A percentile compares a stretch with the other conserved stretches of the same genome.
phyloP scores from a whole-genome alignment of 2,329 filamentous ascomycete genomes.

The Stagonosporopsis tanaceti region DNA sequence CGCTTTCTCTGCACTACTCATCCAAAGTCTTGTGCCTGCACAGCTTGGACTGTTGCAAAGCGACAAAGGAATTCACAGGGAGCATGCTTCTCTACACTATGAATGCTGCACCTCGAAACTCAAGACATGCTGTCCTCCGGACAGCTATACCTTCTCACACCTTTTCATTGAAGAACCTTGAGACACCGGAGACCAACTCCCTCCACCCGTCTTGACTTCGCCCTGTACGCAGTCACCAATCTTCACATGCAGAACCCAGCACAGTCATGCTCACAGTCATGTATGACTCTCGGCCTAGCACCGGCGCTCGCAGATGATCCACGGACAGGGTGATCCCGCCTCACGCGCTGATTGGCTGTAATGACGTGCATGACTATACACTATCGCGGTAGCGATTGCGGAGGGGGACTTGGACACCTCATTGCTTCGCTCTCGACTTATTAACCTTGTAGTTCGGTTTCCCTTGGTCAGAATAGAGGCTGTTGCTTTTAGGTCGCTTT shows the following conservation, averaged over 20 bases:
- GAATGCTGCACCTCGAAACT: too few species aligned
- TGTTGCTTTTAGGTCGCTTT: too few species aligned
- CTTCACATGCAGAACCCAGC: not conserved
- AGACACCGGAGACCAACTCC: not conserved
- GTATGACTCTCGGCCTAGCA: not conserved
- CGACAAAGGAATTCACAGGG: too few species aligned
- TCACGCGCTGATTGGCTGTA: slow-evolving; percentile 38
- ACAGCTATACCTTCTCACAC: too few species aligned
- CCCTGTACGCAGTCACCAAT: not conserved
- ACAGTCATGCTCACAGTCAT: not conserved
- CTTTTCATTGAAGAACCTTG: too few species aligned
- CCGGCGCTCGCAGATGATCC: not conserved
- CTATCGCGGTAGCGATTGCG: slow-evolving; percentile 31
- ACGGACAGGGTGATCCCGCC: slow-evolving; percentile 24
- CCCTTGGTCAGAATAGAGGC: too few species aligned
- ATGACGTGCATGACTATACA: slow-evolving; percentile 32
- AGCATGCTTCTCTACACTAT: too few species aligned
- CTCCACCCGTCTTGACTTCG: not conserved
- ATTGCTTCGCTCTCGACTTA: not conserved
- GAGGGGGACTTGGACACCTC: slow-evolving; percentile 23
- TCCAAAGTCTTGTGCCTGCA: too few species aligned
- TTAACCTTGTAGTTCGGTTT: too few species aligned
- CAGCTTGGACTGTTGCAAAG: too few species aligned
- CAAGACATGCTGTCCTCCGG: too few species aligned
- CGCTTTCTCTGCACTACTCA: not conserved